Percentiles rank a stretch among this genome's conserved stretches.
phyloP scores from a whole-genome alignment of 257 asterid genomes.

The Solanum bulbocastanum region DNA sequence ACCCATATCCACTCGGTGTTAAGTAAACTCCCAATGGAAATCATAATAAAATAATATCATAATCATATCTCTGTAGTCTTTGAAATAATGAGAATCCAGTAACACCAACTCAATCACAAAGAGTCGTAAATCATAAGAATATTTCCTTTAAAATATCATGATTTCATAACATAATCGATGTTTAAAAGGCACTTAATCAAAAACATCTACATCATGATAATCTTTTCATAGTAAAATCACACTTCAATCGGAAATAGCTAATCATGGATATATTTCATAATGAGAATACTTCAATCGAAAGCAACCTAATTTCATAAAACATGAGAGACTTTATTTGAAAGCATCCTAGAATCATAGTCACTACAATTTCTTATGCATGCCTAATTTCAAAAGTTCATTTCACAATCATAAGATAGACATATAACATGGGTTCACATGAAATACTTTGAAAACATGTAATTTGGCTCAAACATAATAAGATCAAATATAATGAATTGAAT shows the following conservation, averaged over 20 bases:
- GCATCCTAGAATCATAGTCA: not conserved
- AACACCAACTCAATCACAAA: not conserved
- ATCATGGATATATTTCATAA: not conserved
- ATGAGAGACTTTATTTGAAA: not conserved
- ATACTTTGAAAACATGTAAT: no score
- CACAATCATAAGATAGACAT: no score
- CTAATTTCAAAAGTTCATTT: no score
- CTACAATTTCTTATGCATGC: not conserved
- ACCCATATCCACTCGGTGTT: not conserved
- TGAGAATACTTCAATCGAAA: no score
- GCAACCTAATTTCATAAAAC: no score
- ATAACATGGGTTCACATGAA: no score
- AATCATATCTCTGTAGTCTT: not conserved
- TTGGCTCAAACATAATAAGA: no score
- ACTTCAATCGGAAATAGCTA: not conserved
- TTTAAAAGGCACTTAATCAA: not conserved
- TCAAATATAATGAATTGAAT: no score
- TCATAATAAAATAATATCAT: not conserved
- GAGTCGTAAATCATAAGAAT: not conserved
- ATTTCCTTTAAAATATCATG: not conserved
- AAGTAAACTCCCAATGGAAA: not conserved
- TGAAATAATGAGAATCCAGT: not conserved
- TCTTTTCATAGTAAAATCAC: not conserved
- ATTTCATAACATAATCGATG: not conserved
- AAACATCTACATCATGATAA: not conserved